Evolutionary conservation across 352 stramenopile genomes (phyloP).

Genomic region (Pythium brassicae): DNA sequence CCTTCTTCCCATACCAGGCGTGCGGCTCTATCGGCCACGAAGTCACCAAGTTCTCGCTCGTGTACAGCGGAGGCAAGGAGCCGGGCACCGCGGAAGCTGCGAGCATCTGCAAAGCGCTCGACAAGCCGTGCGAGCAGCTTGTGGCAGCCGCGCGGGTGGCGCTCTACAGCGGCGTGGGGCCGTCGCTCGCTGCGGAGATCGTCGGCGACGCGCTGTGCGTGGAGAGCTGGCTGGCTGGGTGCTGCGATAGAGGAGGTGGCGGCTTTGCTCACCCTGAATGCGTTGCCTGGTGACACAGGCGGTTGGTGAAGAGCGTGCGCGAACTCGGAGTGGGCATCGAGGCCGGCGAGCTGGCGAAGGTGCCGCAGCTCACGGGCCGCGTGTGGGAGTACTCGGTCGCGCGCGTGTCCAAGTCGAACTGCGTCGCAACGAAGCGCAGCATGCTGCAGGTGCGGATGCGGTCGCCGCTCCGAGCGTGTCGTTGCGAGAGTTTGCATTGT

Average conservation of each 20-base stretch:
- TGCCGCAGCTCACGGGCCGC: slow-evolving; percentile 74
- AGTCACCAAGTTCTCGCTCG: slow-evolving; percentile 87
- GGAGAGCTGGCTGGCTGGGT: background rate
- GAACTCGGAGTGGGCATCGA: slow-evolving; percentile 45
- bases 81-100: slow-evolving; percentile 57
- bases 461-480: no score
- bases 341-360: slow-evolving; percentile 35
- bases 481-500: background rate
- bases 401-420: slow-evolving; percentile 82
- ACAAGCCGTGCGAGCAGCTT: slow-evolving; percentile 77
- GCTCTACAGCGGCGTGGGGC: slow-evolving; percentile 71
- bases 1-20: slow-evolving; percentile 27
- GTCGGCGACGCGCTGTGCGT: slow-evolving; percentile 62
- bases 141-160: slow-evolving; percentile 70
- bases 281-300: slow-evolving; percentile 27
- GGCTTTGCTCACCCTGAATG: no score
- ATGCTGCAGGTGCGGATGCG: slow-evolving; percentile 75
- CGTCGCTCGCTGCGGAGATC: slow-evolving; percentile 74
- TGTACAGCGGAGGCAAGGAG: slow-evolving; percentile 61
- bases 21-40: slow-evolving; percentile 64
- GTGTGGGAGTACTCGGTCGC: slow-evolving; percentile 78
- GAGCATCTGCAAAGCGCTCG: slow-evolving; percentile 76
- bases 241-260: no score
- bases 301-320: slow-evolving; percentile 69
- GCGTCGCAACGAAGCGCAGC: slow-evolving; percentile 76